Percentiles rank a stretch among this genome's conserved stretches.
Evolutionary conservation across 139 green algal species (phyloP).

Genomic region (Edaphochlamys debaryana): DNA sequence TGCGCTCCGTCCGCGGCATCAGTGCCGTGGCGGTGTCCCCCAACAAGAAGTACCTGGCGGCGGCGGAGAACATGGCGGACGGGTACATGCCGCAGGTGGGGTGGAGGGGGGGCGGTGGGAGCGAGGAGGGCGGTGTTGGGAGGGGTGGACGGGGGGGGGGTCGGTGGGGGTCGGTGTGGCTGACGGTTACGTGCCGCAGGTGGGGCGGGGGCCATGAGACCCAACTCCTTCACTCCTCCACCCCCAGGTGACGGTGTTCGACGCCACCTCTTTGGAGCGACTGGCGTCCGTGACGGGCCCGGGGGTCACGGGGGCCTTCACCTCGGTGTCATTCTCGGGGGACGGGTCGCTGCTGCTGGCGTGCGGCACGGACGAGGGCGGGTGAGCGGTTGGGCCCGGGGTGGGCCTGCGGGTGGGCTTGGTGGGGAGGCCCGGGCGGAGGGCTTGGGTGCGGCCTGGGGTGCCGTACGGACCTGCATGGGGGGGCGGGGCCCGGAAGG

Average conservation of each 20-base stretch:
- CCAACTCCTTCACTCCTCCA: too few species aligned
- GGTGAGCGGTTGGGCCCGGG: too few species aligned
- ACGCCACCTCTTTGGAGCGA: slow-evolving; percentile 40
- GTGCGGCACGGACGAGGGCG: slow-evolving; percentile 7
- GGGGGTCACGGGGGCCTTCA: not conserved
- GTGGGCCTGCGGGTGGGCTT: too few species aligned
- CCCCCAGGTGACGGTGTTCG: slow-evolving; percentile 41
- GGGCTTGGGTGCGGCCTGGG: too few species aligned
- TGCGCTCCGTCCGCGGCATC: slow-evolving; percentile 39
- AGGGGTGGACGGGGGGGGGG: not conserved
- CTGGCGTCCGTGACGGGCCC: slow-evolving; percentile 13
- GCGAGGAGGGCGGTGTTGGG: not conserved
- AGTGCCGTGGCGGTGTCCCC: slow-evolving; percentile 27
- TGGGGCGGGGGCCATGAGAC: not conserved
- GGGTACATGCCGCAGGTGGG: slow-evolving; percentile 43
- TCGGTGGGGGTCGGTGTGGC: not conserved
- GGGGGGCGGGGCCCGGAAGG: too few species aligned
- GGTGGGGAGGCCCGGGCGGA: too few species aligned
- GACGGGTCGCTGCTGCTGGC: slow-evolving; percentile 36
- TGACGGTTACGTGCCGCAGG: too few species aligned
- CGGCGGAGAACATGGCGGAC: slow-evolving; percentile 47
- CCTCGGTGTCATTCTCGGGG: slow-evolving; percentile 18
- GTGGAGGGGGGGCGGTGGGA: not conserved
- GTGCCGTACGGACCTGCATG: too few species aligned
- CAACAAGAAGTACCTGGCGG: slow-evolving; percentile 42